Conservation (phyloP, 208 protist genomes). For the Trypanosoma conorhini region DNA sequence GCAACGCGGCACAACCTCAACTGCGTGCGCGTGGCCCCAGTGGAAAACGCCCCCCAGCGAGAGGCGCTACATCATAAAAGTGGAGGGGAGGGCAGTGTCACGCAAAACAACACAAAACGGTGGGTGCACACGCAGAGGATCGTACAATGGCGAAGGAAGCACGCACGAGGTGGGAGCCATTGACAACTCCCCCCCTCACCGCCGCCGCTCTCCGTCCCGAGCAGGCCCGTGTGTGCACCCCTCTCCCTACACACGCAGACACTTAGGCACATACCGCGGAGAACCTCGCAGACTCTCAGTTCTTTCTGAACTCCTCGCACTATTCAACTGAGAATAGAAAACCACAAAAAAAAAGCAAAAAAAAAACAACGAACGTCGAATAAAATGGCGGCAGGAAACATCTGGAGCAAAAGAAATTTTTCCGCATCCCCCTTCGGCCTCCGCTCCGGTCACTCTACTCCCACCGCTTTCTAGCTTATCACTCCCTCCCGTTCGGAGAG, state of each 20-base stretch:
- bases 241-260: neutral
- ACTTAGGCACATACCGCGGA: neutral
- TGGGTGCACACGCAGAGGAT: neutral
- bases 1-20: no score
- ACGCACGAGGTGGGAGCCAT: no score
- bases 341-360: slow-evolving; percentile 4
- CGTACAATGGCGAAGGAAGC: neutral
- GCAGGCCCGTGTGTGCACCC: no score
- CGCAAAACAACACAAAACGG: slow-evolving; percentile 13
- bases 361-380: slow-evolving; percentile 25
- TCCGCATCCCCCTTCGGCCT: neutral
- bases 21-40: no score
- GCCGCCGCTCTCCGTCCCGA: no score
- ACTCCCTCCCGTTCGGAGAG: neutral
- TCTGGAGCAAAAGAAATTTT: neutral
- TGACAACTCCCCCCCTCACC: no score
- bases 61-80: slow-evolving; percentile 10
- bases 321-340: slow-evolving; percentile 2
- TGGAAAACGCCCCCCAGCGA: neutral
- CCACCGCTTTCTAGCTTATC: neutral
- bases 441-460: neutral
- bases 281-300: neutral
- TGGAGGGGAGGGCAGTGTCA: slow-evolving; percentile 20
- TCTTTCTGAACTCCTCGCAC: neutral
- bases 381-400: slow-evolving; percentile 15